Base-by-base conservation (phyloP, 2,329 filamentous ascomycete genomes). In the Didymella pomorum region DNA sequence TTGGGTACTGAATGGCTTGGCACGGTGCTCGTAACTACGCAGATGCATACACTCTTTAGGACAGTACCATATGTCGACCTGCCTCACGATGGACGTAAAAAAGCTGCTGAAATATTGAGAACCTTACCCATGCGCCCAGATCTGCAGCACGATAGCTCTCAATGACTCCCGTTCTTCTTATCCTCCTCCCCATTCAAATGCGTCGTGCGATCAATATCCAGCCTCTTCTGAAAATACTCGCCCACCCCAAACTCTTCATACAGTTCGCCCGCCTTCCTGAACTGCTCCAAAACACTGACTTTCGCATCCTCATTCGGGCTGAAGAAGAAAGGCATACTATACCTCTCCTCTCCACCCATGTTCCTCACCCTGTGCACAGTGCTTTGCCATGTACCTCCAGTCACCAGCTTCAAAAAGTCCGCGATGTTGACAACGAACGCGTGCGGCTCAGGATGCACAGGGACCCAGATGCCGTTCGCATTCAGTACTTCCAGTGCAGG, bases 301-400 rank as follows among this genome's bases (percentile, higher is more conserved):
- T 56, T 67, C 8, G 70, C 74, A 60, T 73, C 73, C 45, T 74
- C 73, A 62, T 77, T 70, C 26, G 71, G 74, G 31, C 70, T 75
- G 26, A 76, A 71, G 65, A 79, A 80, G 58, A 80, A 79, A 8
- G 78, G 79, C 56, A 79, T 63, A 29, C 76, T 79, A 56, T 79
- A 80, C 18, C 78, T 64, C 58, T 76, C 72, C 42, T 71, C 69
- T 0, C 78, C 77, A 0, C 74, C 75, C 37, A 68, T 70, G 57
- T 80, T 80, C 9, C 76, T 52, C 16, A 80, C 77, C 0, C 78
- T 61, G 57, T 80, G 78, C 9, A 80, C 78, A 7, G 78, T 79
- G 6, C 71, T 73, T 50, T 73, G 72, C 67, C 78, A 79, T 25
- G 58, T 67, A 0, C 75, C 78, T 1, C 79, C 78, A 14, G 77